These are phyloP conservation scores for Cardamine occulta DNA, from an alignment of 345 rosid species.

Conservation along the genomic window DNA sequence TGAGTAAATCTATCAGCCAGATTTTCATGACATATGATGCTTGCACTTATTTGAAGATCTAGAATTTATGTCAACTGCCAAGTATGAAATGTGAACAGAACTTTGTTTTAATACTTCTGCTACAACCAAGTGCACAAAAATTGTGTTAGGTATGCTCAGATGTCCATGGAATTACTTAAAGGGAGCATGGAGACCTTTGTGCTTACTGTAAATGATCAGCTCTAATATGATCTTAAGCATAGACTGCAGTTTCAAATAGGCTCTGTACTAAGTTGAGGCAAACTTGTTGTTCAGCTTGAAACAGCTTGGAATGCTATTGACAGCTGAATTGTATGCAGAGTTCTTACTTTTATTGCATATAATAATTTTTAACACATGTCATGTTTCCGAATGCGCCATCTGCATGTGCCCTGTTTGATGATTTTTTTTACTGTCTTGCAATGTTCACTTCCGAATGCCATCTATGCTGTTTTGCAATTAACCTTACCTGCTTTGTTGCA, in stretches of 20 bases:
- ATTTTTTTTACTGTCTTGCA: conserved; percentile 4
- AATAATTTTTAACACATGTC: background rate
- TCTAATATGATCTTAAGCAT: background rate
- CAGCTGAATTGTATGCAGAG: conserved; percentile 9
- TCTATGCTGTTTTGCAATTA: conserved; percentile 7
- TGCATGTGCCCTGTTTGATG: conserved; percentile 31
- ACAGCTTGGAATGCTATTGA: conserved; percentile 22
- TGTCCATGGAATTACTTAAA: conserved; percentile 15
- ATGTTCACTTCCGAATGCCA: too few relatives aligned
- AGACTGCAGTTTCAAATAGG: conserved; percentile 16
- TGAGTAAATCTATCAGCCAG: background rate
- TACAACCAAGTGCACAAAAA: background rate
- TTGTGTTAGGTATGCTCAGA: background rate
- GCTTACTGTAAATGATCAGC: conserved; percentile 26
- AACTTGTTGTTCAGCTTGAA: conserved; percentile 18
- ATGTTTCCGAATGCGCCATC: background rate
- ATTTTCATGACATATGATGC: background rate
- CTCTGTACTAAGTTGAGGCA: conserved; percentile 22
- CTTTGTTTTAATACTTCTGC: background rate
- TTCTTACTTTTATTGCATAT: background rate
- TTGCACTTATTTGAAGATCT: conserved; percentile 34
- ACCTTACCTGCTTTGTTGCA: conserved; percentile 18
- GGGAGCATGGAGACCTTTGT: conserved; percentile 35
- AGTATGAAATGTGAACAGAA: conserved; percentile 3
- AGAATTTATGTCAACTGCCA: background rate